Evolutionary conservation across 2,329 filamentous ascomycete species (phyloP).

Genomic region (Pseudogymnoascus sp.): DNA sequence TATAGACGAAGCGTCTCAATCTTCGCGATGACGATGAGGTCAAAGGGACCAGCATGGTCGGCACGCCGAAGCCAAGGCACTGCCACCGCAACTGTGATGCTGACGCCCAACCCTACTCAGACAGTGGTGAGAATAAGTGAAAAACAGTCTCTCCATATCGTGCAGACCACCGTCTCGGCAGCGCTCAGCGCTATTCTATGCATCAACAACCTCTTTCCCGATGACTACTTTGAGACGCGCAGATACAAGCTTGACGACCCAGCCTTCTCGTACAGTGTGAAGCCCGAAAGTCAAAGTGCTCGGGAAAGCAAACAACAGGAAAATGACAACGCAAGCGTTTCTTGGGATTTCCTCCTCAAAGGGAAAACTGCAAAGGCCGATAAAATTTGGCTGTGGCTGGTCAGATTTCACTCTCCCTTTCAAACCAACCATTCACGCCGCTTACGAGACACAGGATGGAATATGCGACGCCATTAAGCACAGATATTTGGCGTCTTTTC

Average conservation of each 20-base stretch:
- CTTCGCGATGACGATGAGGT: not conserved
- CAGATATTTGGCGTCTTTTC: slow-evolving; percentile 3
- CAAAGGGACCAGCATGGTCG: not conserved
- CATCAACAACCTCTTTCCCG: not conserved
- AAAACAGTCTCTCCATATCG: slow-evolving; percentile 1
- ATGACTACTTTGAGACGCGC: not conserved
- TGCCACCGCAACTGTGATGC: not conserved
- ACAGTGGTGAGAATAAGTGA: not conserved
- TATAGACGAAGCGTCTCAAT: not conserved
- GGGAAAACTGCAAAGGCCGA: not conserved
- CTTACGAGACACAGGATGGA: not conserved
- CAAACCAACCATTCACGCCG: not conserved
- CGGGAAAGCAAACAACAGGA: not conserved
- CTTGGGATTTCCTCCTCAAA: not conserved
- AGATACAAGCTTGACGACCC: not conserved
- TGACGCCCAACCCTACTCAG: not conserved
- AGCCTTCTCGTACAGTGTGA: not conserved
- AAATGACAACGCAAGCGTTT: not conserved
- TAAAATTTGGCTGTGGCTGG: not conserved
- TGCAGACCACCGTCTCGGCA: slow-evolving; percentile 9
- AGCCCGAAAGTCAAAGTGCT: not conserved
- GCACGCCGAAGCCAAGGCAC: not conserved
- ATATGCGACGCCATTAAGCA: slow-evolving; percentile 8
- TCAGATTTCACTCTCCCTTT: not conserved
- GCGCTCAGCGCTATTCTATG: not conserved